Evolutionary conservation across 352 stramenopile species (phyloP), one percentile per base, ranked within the genome.

Genomic region (Phytophthora colocasiae): DNA sequence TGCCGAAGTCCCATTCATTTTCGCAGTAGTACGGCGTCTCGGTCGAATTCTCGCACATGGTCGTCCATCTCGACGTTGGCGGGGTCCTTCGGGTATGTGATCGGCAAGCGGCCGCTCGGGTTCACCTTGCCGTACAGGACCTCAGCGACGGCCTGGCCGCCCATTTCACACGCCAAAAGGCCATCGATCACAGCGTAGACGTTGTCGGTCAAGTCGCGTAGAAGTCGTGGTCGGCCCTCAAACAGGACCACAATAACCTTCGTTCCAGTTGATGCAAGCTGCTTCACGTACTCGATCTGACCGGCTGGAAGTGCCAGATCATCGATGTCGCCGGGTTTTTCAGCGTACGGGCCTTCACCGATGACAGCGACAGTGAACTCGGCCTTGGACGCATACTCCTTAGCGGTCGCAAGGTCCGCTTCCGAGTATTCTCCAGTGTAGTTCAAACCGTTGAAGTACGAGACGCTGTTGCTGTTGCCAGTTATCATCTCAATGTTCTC

Each of bases 1-100:
- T 58, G 17, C 86, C 86, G 77, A 95, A 95, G n/a, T 77, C 65
- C 82, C 85, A 96, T 54, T 93, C 74, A 11, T 84, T 81, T 24
- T 63, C 58, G 49, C 66, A 75, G 62, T 90, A 88, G 45, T 69
- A 69, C 9, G 74, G 72, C 64, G 87, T 43, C 36, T 43, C 36
- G 15, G 36, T 43, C 12, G 10, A 43, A 14, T 43, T 73, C 54
- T 87, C 80, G 44, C 82, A 91, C 14, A 72, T 70, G 19, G 60
- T 71, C 5, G 55, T 82, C 64, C 51, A 90, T 82, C 34, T 67
- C 59, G 43, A 84, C 63, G 48, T 83, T 88, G 14, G 63, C 73
- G 0, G 60, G 61, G 49, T 86, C 61, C 61, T 82, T 83, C 22
- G 82, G 83, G 70, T 91, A 97, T 22, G 84, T 95, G 62, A 96